phyloP scores from a whole-genome alignment of 805 yeast genomes.

The Kluyveromyces wickerhamii region DNA sequence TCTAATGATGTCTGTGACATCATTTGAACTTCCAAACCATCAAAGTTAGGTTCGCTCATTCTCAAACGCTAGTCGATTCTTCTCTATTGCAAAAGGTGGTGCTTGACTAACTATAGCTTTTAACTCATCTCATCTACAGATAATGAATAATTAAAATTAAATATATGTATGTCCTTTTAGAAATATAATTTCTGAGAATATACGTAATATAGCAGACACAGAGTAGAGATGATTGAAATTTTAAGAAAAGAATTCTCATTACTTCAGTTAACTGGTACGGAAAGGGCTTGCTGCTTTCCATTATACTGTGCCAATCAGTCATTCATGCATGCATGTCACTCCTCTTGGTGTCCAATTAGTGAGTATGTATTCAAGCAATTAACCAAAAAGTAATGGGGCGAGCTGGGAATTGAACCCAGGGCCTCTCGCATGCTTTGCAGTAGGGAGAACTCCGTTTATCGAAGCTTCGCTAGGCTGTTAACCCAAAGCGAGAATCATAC shows the following conservation, averaged over 20 bases:
- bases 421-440: conserved; percentile 42
- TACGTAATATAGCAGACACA: too few relatives aligned
- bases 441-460: conserved; percentile 11
- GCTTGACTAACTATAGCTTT: not conserved
- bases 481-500: conserved; percentile 34
- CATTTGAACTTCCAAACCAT: conserved; percentile 44
- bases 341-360: not conserved
- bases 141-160: too few relatives aligned
- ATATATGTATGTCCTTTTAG: too few relatives aligned
- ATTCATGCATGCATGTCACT: not conserved
- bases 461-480: conserved; percentile 13
- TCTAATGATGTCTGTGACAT: conserved; percentile 82
- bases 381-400: conserved; percentile 26
- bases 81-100: too few relatives aligned
- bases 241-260: too few relatives aligned
- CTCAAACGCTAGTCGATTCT: not conserved
- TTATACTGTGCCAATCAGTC: not conserved
- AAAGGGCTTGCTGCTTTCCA: too few relatives aligned
- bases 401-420: conserved; percentile 57
- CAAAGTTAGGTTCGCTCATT: conserved; percentile 19
- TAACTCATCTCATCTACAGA: too few relatives aligned
- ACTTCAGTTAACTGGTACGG: too few relatives aligned
- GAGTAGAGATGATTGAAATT: too few relatives aligned
- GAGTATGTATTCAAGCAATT: not conserved
- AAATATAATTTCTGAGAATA: too few relatives aligned